Conservation (phyloP, 805 yeast genomes). For the Yamadazyma phyllophila region DNA sequence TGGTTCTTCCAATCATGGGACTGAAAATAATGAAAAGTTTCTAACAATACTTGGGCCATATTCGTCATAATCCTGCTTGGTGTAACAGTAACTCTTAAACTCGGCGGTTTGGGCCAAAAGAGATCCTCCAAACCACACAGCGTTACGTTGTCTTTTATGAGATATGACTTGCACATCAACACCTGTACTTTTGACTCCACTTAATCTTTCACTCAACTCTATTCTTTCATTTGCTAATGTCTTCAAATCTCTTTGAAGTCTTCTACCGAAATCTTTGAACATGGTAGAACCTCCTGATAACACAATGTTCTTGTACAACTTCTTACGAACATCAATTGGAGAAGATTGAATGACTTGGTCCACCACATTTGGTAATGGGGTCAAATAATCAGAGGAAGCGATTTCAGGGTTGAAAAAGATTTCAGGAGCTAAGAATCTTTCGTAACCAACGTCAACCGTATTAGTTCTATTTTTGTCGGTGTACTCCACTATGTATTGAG, state of each 20-base stretch:
- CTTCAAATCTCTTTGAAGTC: slow-evolving; percentile 93
- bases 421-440: slow-evolving; percentile 98
- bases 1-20: slow-evolving; percentile 49
- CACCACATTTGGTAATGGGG: slow-evolving; percentile 94
- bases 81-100: slow-evolving; percentile 93
- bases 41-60: slow-evolving; percentile 97
- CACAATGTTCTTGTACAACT: slow-evolving; percentile 91
- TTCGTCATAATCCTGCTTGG: slow-evolving; percentile 96
- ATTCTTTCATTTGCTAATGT: slow-evolving; percentile 86
- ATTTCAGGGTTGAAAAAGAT: slow-evolving; percentile 98
- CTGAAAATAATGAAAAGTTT: slow-evolving; percentile 91
- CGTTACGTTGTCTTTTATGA: slow-evolving; percentile 96
- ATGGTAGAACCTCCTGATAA: slow-evolving; percentile 97
- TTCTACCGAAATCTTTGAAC: slow-evolving; percentile 97
- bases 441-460: slow-evolving; percentile 92
- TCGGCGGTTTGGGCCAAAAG: slow-evolving; percentile 95
- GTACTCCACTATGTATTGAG: slow-evolving; percentile 85
- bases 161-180: slow-evolving; percentile 95
- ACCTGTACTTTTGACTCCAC: slow-evolving; percentile 82
- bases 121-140: slow-evolving; percentile 99
- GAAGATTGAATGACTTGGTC: slow-evolving; percentile 93
- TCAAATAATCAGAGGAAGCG: slow-evolving; percentile 89
- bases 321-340: slow-evolving; percentile 98
- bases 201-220: slow-evolving; percentile 69
- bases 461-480: slow-evolving; percentile 56